Base-by-base conservation (phyloP, 768 basidiomycete species). In the Trametes cubensis region DNA sequence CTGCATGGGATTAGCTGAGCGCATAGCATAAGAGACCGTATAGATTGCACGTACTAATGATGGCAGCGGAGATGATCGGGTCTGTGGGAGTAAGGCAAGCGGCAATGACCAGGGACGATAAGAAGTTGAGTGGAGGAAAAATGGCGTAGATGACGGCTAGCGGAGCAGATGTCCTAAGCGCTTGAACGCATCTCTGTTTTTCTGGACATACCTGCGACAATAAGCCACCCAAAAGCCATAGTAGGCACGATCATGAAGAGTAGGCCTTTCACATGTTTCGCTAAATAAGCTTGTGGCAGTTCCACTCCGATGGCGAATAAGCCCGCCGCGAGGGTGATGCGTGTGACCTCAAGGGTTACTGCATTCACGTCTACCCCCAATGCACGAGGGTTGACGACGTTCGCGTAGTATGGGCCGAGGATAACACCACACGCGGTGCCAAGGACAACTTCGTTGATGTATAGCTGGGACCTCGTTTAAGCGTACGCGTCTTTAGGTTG, bases 221-320 rank as follows among this genome's bases (percentile, higher is more conserved):
- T 78, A 60, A 94, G 59, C 95, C 95, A 90, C 41, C 90, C 88
- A 66, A 89, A 84, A 17, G 89, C 87, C 91, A 93, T 93, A 1
- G 90, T 92, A 2, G 91, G 90, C 0, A 92, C 81, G n/a, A 92
- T 85, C 83, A 92, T 83, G 40, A 83, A 71, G 3, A 86, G 61
- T 0, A 92, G 75, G 42, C 92, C 85, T 67, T 82, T 88, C 45
- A 84, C 90, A 68, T 96, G 93, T 26, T 87, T 81, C 28, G 79
- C 79, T 81, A 98, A 85, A 77, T 98, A 98, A 0, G 86, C 83
- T 58, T 84, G 79, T 0, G 96, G 95, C 39, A 98, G 79, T 72
- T 99, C 95, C 23, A 96, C 93, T 2, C 96, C 96, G 34, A 98
- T 93, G 8, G 95, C 92, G 69, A 99, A 99, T 2, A 98, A 84